Base-by-base conservation (phyloP, 2,329 filamentous ascomycete genomes). In the Rhinocladiella mackenziei region DNA sequence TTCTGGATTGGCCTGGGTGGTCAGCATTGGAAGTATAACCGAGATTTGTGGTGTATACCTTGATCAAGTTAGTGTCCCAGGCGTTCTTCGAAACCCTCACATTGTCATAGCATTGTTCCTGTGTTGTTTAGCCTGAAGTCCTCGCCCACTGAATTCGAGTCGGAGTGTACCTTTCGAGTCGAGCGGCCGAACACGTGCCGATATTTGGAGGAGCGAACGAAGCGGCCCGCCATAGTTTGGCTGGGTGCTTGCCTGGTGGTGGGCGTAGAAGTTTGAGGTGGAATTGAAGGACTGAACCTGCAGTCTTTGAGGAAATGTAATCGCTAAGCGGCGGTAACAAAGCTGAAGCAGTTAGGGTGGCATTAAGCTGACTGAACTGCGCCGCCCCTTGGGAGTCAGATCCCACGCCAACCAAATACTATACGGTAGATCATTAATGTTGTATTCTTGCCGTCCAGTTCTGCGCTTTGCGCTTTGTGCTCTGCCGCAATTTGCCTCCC, bases 31-130 rank as follows among this genome's bases (percentile, higher is more conserved):
- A 45, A 14, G 47, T 42, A 44, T 52, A 57, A 57, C 59, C 60
- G 58, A 23, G 14, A 39, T 13, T 58, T 52, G 53, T 54, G 46
- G 45, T 50, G 64, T 76, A 66, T 68, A 94, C 89, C 84, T 97
- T 97, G 72, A 97, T 79, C 63, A 98, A 74, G 73, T 98, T 98
- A 62, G 89, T 96, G 69, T 98, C 92, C 92, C 92, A 98, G 43
- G 92, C 92, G 81, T 98, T 98, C 70, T 85, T 87, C 63, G 89
- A 96, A 69, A 98, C 88, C 65, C 88, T 87, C 58, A 98, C 75
- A 69, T 97, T 97, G 70, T 98, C 92, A 72, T 97, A 98, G 76
- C 89, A 96, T 78, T 87, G 86, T 68, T 98, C 92, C 79, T 82
- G 47, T 14, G 36, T 36, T 39, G 54, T 36, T 51, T 53, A 49